Evolutionary conservation across 148 eudicot genomes (phyloP), one percentile per base, ranked within the genome.

Genomic region (Dysphania ambrosioides): DNA sequence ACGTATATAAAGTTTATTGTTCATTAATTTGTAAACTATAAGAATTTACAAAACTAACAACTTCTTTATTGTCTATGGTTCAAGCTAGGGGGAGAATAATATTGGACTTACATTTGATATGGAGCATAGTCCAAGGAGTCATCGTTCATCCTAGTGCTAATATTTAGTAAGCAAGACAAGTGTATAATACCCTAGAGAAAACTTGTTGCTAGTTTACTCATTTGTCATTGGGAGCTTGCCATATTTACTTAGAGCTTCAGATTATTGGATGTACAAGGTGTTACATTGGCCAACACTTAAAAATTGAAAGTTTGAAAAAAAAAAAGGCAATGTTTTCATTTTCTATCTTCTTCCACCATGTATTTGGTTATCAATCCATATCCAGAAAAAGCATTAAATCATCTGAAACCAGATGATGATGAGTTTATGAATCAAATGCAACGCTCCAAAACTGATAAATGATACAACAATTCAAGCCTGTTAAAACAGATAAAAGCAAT

Each of bases 121-220:
- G n/a, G n/a, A n/a, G n/a, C n/a, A n/a, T n/a, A n/a, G n/a, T n/a
- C n/a, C n/a, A n/a, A n/a, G n/a, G n/a, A n/a, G n/a, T n/a, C n/a
- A n/a, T n/a, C n/a, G n/a, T n/a, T n/a, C n/a, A n/a, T n/a, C n/a
- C n/a, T n/a, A n/a, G n/a, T n/a, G n/a, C n/a, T n/a, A n/a, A n/a
- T n/a, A n/a, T n/a, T n/a, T n/a, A n/a, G n/a, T n/a, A n/a, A n/a
- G n/a, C n/a, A n/a, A n/a, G n/a, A n/a, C n/a, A n/a, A n/a, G n/a
- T n/a, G n/a, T n/a, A n/a, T n/a, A 88, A 78, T 90, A 86, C 77
- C 99, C 97, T 82, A 82, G 91, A 0, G 94, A 95, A 58, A 95
- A 95, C 71, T 78, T 95, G 83, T 81, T 95, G 92, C 80, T 95
- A 47, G 91, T 95, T 67, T 65, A 56, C 61, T 63, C 2, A n/a